Evolutionary conservation across 345 rosid genomes (phyloP), one percentile per base, ranked within the genome.

Genomic region (Citrus trifoliata): DNA sequence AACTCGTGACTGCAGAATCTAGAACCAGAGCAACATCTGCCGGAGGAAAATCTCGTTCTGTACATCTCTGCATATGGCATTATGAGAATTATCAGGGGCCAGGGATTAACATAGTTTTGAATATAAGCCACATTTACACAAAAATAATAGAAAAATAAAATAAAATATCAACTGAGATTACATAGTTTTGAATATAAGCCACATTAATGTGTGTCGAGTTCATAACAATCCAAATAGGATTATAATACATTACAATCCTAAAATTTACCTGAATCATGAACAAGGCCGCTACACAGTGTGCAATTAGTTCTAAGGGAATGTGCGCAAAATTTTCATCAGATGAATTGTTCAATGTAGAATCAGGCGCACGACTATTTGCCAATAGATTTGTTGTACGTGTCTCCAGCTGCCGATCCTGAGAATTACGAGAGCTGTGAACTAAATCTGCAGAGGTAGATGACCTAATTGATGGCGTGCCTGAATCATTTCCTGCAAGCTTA

Each of bases 21-120:
- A 94, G 87, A 59, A 90, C 93, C 86, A 80, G 84, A 2, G 97
- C 98, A 32, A 92, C 92, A 58, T 94, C 97, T 69, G 93, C 88
- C 0, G 94, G 95, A 22, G 98, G 97, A 74, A 89, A 92, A 69
- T 90, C 94, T 79, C 97, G 82, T 78, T 93, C 97, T 72, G 97
- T 90, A 79, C 97, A 94, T 78, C 82, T 94, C 98, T 94, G 98
- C 89, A 87, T 55, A 70, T 80, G 27, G 40, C 48, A 46, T 67
- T 28, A 46, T 19, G 21, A 76, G 37, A 40, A 48, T 3, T 32
- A 71, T 72, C 73, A 70, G 77, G 33, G 33, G 70, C 25, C 21
- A 13, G 62, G 21, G 22, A 46, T 46, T 64, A 32, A 18, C 12
- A 3, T 64, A 46, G 22, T 6, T 6, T 16, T 30, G 40, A 18